These are phyloP conservation scores for Populus davidiana DNA, from an alignment of 345 rosid genomes.

Conservation along the genomic window DNA sequence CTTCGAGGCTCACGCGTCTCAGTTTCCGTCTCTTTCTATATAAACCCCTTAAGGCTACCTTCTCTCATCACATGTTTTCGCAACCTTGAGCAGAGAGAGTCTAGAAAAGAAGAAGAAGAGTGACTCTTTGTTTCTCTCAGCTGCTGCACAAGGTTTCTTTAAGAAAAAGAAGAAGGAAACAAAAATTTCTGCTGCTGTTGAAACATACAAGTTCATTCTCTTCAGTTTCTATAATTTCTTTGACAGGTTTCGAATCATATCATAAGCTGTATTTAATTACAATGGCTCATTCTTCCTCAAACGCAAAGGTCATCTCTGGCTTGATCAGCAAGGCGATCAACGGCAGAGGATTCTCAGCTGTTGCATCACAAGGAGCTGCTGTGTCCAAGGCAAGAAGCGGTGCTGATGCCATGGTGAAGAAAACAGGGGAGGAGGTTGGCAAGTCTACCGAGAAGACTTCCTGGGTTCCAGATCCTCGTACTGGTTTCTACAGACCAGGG, in stretches of 20 bases:
- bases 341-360: constrained; percentile 14
- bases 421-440: constrained; percentile 43
- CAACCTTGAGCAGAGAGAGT: background rate
- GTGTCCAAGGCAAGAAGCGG: constrained; percentile 18
- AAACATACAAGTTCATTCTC: background rate
- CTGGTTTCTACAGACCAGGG: constrained; percentile 83
- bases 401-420: constrained; percentile 38
- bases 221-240: background rate
- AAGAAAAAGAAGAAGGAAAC: background rate
- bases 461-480: constrained; percentile 84
- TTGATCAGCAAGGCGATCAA: constrained; percentile 12
- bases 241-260: background rate
- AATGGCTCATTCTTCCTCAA: constrained; percentile 25
- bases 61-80: background rate
- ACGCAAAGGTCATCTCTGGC: constrained; percentile 14
- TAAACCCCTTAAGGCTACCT: background rate
- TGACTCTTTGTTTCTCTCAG: background rate
- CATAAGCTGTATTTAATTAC: background rate
- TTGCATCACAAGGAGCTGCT: constrained; percentile 19
- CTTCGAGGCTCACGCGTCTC: background rate
- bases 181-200: constrained; percentile 5
- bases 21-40: background rate
- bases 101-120: background rate
- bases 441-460: constrained; percentile 44
- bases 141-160: background rate